Evolutionary conservation across 306 rosid species (phyloP), one percentile per base, ranked within the genome.

Genomic region (Neltuma alba): DNA sequence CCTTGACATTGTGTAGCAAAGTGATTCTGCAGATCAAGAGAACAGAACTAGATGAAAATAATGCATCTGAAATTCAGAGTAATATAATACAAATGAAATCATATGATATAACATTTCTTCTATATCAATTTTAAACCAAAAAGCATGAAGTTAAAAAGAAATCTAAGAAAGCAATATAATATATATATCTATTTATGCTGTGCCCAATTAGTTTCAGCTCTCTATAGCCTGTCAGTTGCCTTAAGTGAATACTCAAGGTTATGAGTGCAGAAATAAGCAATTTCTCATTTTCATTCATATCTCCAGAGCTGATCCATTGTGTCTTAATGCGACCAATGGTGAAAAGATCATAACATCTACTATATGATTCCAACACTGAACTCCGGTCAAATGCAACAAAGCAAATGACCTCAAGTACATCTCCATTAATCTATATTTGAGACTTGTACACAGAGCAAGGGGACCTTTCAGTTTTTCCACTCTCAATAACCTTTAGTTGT

Each of bases 1-100:
- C 78, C 25, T 77, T 83, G 74, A 78, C 79, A 74, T 74, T 82
- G 72, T 72, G 70, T 34, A 83, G 67, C 78, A 79, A 63, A 76
- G 77, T 67, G 67, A 80, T 61, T 73, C 89, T 86, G 87, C 41
- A 77, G 30, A 50, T 72, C 67, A 80, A 36, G 48, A 68, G 55
- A 68, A 68, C 3, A 55, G 60, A 41, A 66, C 44, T 67, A 68
- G 20, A 48, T 34, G 62, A 86, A 82, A 45, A 80, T 28, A 54
- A 80, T 58, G 57, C 16, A 66, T 44, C 40, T 7, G 10, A 30
- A 80, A 76, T 67, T 54, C 71, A 72, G 54, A 82, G 71, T 72
- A 25, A 48, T 30, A 45, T 16, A 20, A 76, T 15, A 72, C 54
- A 71, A 66, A 33, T 9, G 67, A 83, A 45, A 65, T 36, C 27